Evolutionary conservation across 345 rosid species (phyloP).

Genomic region (Populus pruinosa): DNA sequence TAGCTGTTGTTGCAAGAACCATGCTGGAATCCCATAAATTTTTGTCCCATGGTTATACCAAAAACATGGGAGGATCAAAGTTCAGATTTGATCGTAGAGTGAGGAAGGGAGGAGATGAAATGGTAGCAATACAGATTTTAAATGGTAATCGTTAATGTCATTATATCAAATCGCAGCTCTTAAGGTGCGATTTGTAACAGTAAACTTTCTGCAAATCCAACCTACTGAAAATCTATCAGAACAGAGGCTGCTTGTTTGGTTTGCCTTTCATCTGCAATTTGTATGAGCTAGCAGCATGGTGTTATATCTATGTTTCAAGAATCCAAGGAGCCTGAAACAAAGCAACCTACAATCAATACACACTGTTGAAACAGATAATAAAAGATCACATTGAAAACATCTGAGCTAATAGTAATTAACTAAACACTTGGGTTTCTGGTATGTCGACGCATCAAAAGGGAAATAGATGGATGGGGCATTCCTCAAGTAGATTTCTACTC

Average conservation of each 20-base stretch:
- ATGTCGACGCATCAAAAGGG: slow-evolving; percentile 65
- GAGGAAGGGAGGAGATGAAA: too few relatives aligned
- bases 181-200: too few relatives aligned
- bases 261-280: neutral
- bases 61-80: too few relatives aligned
- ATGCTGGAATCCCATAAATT: too few relatives aligned
- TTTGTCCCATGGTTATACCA: too few relatives aligned
- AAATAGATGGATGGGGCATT: slow-evolving; percentile 74
- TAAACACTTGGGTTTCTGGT: slow-evolving; percentile 55
- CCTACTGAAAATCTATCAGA: neutral
- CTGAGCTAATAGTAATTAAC: too few relatives aligned
- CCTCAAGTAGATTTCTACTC: slow-evolving; percentile 79
- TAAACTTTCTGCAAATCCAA: neutral
- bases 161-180: too few relatives aligned
- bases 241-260: neutral
- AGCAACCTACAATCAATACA: neutral
- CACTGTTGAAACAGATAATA: slow-evolving; percentile 1
- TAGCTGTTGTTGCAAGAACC: too few relatives aligned
- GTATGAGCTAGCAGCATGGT: neutral
- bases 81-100: too few relatives aligned
- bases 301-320: neutral
- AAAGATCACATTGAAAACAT: neutral
- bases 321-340: neutral
- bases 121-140: too few relatives aligned
- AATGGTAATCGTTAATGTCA: too few relatives aligned